Conservation (phyloP, 2,329 filamentous ascomycete species). For the Botrytis galanthina region DNA sequence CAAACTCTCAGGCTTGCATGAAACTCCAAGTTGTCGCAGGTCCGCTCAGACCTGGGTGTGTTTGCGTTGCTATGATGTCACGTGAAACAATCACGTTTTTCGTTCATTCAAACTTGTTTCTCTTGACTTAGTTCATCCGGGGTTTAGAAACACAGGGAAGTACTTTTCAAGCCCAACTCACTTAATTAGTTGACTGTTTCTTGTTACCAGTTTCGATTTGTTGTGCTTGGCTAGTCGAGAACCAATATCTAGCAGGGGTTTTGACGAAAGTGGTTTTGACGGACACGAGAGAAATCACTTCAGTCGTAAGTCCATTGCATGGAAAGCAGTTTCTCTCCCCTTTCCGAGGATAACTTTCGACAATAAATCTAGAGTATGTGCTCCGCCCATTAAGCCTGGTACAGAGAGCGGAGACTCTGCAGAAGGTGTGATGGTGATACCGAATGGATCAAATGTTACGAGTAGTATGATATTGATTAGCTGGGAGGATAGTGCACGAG, state of each 20-base stretch:
- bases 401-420: neutral
- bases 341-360: neutral
- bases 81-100: neutral
- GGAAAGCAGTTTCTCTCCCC: neutral
- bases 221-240: neutral
- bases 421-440: neutral
- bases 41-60: constrained; percentile 13
- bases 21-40: constrained; percentile 16
- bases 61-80: neutral
- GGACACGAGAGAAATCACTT: too few species aligned
- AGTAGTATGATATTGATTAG: too few species aligned
- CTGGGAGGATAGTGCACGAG: too few species aligned
- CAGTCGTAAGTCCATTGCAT: neutral
- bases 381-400: neutral
- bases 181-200: neutral
- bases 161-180: neutral
- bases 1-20: constrained; percentile 8
- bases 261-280: neutral
- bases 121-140: neutral
- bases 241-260: neutral
- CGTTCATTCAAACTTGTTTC: too few species aligned
- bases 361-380: neutral
- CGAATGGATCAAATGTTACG: too few species aligned
- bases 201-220: neutral
- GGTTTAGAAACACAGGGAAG: neutral